Base-by-base conservation (phyloP, 2,329 filamentous ascomycete species). In the Chaetothyriales sp. region DNA sequence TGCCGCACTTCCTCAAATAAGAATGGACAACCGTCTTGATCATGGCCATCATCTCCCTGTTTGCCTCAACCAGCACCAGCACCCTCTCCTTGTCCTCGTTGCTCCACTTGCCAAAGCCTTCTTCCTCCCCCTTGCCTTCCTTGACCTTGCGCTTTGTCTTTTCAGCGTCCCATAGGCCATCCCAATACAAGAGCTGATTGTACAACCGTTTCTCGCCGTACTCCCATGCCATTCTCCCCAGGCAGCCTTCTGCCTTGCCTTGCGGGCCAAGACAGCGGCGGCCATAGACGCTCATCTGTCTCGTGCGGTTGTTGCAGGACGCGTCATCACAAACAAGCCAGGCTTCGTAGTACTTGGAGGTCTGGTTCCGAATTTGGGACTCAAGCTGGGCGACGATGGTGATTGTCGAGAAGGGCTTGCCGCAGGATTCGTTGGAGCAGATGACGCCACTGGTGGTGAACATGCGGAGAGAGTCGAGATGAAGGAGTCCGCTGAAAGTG, bases 201-300 rank as follows among this genome's bases (percentile, higher is more conserved):
- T 95, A 97, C 54, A 97, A 77, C 62, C 85, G 83, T 70, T 92
- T 90, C 71, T 97, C 92, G 0, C 78, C 76, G 63, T 86, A 84
- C 70, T 94, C 89, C 66, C 89, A 95, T 19, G 78, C 73, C 89
- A 98, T 97, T 48, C 80, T 80, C 18, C 92, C 92, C 3, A 82
- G 72, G 66, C 92, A 98, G 51, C 88, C 89, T 51, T 82, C 78
- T 0, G 85, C 90, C 2, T 92, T 81, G 1, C 89, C 89, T 60
- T 83, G 83, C 15, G 90, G 87, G 0, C 92, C 92, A 5, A 97
- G 75, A 66, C 92, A 98, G 48, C 89, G 81, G 55, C 85, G 82
- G 46, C 92, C 92, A 66, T 94, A 95, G 43, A 98, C 92, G 61
- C 82, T 86, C 75, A 97, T 89, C 66, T 95, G 88, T 47, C 90